Evolutionary conservation across 1,139 yeast species (phyloP), one percentile per base, ranked within the genome.

Genomic region (Nakaseomyces glabratus): DNA sequence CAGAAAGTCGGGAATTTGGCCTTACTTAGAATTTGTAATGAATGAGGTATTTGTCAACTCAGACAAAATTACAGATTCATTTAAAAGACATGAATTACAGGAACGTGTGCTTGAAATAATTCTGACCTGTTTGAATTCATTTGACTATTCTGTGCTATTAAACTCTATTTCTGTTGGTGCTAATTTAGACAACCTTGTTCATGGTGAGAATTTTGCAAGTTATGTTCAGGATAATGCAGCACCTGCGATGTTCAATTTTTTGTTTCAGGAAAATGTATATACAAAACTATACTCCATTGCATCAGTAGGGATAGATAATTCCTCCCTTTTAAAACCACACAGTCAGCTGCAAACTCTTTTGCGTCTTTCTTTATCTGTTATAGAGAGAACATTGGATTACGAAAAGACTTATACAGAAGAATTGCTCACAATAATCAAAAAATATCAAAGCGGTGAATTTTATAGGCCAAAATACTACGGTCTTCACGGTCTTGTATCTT

Each of bases 1-100:
- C 45, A 67, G 94, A 48, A 71, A 68, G 33, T 60, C 66, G 11
- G 95, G 95, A 2, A 59, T 85, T 8, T 76, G 88, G 75, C 88
- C 93, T 3, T 88, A 86, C 48, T 60, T 82, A 36, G 93, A 84
- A 40, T 85, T 73, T 47, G 54, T 85, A 17, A 55, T 82, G 25
- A 59, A 68, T n/a, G 82, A 80, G 28, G 73, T 85, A 1, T 73
- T 88, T 45, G 71, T 68, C 12, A 68, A 63, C 3, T 58, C 71
- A 0, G 32, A 36, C 10, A 43, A 44, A 20, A 31, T 52, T 9
- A 28, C 31, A n/a, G 48, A 49, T 24, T 45, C 51, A 3, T 47
- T 60, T 6, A 74, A 71, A 21, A 66, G 62, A 38, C 48, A 61
- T 5, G 57, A 64, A 1, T 53, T 86, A 13, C 88, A 81, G 47